Evolutionary conservation across 192 early-diverging fungal genomes (phyloP), one percentile per base, ranked within the genome.

Genomic region (Spizellomyces sp.): DNA sequence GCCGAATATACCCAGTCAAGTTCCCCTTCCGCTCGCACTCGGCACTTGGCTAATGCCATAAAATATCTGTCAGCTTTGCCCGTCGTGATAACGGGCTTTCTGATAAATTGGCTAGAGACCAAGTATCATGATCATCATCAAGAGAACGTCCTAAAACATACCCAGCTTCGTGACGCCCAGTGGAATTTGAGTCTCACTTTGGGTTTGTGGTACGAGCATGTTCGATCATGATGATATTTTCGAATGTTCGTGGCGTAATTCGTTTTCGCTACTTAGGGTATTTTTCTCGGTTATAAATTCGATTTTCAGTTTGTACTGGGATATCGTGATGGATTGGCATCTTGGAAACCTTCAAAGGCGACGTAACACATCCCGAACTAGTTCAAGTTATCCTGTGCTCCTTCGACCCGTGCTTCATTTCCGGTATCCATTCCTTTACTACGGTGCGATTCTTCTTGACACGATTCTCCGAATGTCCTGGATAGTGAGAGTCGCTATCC

Each of bases 291-390:
- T 90, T 27, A 77, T 97, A 63, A 97, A 98, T 79, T 95, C 96
- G 43, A 81, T 95, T 14, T 98, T 92, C 79, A 95, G 93, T 6
- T 89, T 95, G 50, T 96, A 95, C 77, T 99, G 96, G 98, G 96
- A 98, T 81, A 84, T 98, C 41, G 86, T 84, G 15, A 89, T 94
- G 74, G 96, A 97, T 78, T 98, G 95, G 95, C 66, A 81, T 64
- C 57, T 68, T 10, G 42, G 55, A 43, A 66, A 68, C 64, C 12
- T 58, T 19, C 56, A 54, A 54, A 54, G 17, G 17, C 50, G 50
- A 12, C 14, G 50, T 4, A 65, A 52, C 52, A 17, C 59, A 22
- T 19, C 48, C 48, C 46, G 66, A 47, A 61, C 48, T 36, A 59
- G 46, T 17, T 44, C 56, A 41, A 17, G 42, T 58, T 75, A 71